Evolutionary conservation across 768 basidiomycete genomes (phyloP).

Genomic region (Leccinum subgranulosum): DNA sequence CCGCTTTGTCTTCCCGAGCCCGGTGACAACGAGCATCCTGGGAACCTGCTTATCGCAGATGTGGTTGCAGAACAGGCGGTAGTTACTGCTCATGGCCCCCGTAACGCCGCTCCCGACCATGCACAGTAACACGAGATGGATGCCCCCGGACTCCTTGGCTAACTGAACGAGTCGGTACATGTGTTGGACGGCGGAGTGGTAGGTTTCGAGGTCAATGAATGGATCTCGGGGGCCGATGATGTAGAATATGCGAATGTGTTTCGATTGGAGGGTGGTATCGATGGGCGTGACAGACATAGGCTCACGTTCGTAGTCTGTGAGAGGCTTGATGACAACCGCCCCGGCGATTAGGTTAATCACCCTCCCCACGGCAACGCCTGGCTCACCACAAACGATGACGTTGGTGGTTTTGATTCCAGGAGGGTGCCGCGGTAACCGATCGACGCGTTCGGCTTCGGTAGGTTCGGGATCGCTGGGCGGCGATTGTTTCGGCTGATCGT

Average conservation of each 20-base stretch:
- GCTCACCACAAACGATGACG: constrained; percentile 42
- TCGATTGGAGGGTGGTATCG: constrained; percentile 17
- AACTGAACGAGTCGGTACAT: constrained; percentile 27
- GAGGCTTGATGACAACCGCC: constrained; percentile 17
- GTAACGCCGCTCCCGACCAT: constrained; percentile 38
- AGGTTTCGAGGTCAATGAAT: constrained; percentile 17
- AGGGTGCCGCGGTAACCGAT: constrained; percentile 15
- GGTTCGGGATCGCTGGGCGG: constrained; percentile 3
- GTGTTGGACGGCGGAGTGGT: constrained; percentile 21
- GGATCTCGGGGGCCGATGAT: constrained; percentile 32
- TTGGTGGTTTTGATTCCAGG: constrained; percentile 28
- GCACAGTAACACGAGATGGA: constrained; percentile 39
- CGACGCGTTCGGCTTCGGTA: constrained; percentile 18
- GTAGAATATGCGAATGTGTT: constrained; percentile 26
- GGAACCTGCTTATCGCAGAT: constrained; percentile 37
- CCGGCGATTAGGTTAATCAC: constrained; percentile 28
- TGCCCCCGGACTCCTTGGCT: constrained; percentile 25
- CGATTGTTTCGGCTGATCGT: background rate
- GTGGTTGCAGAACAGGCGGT: constrained; percentile 35
- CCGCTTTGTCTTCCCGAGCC: constrained; percentile 32
- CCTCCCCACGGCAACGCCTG: constrained; percentile 30
- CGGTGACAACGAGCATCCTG: constrained; percentile 36
- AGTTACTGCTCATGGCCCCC: constrained; percentile 33
- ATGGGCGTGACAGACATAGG: constrained; percentile 31
- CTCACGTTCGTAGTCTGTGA: constrained; percentile 27